These are phyloP conservation scores for Pestalotiopsis sp. DNA, from an alignment of 2,329 filamentous ascomycete genomes.

Conservation along the genomic window DNA sequence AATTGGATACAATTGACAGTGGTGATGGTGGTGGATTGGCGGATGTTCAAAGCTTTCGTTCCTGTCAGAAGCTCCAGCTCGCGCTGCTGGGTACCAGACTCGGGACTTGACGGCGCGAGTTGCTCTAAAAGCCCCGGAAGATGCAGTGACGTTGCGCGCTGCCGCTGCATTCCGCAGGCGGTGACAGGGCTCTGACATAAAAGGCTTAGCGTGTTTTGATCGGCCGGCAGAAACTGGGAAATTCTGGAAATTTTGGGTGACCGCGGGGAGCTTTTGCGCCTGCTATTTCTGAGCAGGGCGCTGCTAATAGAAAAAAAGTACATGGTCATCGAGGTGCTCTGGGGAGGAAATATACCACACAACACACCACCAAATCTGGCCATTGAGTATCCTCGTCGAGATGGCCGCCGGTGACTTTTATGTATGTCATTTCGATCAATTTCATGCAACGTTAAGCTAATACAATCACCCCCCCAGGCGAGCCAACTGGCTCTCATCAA, in stretches of 20 bases:
- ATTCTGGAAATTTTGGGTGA: constrained; percentile 17
- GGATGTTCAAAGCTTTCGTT: constrained; percentile 9
- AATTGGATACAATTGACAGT: constrained; percentile 19
- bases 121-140: neutral
- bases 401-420: constrained; percentile 17
- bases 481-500: constrained; percentile 48
- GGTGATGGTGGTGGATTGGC: neutral
- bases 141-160: constrained; percentile 12
- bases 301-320: neutral
- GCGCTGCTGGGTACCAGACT: neutral
- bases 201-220: constrained; percentile 20
- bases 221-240: constrained; percentile 22
- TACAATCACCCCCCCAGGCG: constrained; percentile 21
- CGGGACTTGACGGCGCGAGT: constrained; percentile 8
- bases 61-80: constrained; percentile 1
- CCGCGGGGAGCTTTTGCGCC: constrained; percentile 26
- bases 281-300: neutral
- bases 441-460: neutral
- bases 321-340: neutral
- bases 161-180: constrained; percentile 23
- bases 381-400: constrained; percentile 10
- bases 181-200: constrained; percentile 12
- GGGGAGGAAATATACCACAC: neutral
- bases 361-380: constrained; percentile 16
- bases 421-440: neutral